Evolutionary conservation across 1,139 yeast species (phyloP).

Genomic region (Diutina neorugosa): DNA sequence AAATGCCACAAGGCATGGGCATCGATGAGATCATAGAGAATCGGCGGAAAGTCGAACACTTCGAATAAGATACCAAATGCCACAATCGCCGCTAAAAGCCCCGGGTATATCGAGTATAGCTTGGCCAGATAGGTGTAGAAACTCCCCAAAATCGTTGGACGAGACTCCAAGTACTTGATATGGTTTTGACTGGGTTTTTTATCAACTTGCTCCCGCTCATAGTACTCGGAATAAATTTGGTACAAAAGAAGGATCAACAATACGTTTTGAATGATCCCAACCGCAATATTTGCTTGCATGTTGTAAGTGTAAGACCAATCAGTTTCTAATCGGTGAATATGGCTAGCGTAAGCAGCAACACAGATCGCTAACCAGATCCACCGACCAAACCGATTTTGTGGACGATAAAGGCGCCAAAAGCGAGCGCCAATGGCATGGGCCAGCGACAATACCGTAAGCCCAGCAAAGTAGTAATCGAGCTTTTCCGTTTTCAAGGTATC

Average conservation of each 20-base stretch:
- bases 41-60: slow-evolving; percentile 77
- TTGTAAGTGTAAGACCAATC: slow-evolving; percentile 91
- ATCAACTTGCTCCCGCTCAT: slow-evolving; percentile 6
- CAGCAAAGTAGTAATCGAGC: slow-evolving; percentile 87
- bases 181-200: slow-evolving; percentile 9
- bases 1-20: slow-evolving; percentile 94
- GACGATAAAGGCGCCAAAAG: slow-evolving; percentile 40
- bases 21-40: slow-evolving; percentile 52
- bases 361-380: slow-evolving; percentile 30
- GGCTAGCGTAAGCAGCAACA: slow-evolving; percentile 40
- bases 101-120: slow-evolving; percentile 29
- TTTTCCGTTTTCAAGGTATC: slow-evolving; percentile 73
- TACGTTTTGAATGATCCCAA: slow-evolving; percentile 70
- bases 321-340: slow-evolving; percentile 51
- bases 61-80: slow-evolving; percentile 75
- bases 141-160: slow-evolving; percentile 17
- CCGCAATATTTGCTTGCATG: slow-evolving; percentile 77
- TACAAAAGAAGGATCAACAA: slow-evolving; percentile 21
- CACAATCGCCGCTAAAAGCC: slow-evolving; percentile 37
- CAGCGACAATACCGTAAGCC: slow-evolving; percentile 71
- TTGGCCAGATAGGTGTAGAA: slow-evolving; percentile 28
- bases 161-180: slow-evolving; percentile 15
- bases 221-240: slow-evolving; percentile 21
- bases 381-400: slow-evolving; percentile 16
- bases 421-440: slow-evolving; percentile 58